phyloP scores from a whole-genome alignment of 1,284 basidiomycete species.

The Cryptococcus wingfieldii region DNA sequence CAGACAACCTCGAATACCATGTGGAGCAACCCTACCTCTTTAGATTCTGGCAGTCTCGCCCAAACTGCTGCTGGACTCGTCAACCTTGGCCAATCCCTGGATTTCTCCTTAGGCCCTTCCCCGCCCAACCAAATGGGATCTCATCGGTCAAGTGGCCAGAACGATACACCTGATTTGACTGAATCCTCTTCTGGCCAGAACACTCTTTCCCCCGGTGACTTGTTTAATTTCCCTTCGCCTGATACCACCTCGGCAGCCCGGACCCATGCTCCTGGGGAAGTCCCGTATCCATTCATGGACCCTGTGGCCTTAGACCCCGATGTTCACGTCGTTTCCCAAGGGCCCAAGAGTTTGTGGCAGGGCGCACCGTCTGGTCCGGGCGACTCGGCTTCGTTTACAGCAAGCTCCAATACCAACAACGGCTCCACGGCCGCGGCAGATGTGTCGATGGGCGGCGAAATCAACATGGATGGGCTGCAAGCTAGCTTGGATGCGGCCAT shows the following conservation, averaged over 20 bases:
- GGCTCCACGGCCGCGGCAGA: background rate
- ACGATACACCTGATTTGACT: background rate
- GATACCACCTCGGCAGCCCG: background rate
- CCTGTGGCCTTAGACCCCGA: background rate
- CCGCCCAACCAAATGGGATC: constrained; percentile 3
- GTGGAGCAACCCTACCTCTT: background rate
- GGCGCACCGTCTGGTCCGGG: background rate
- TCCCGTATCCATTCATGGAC: background rate
- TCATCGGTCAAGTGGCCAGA: constrained; percentile 7
- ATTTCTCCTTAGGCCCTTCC: background rate
- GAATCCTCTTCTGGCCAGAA: constrained; percentile 9
- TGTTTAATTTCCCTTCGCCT: constrained; percentile 42
- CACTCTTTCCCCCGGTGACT: constrained; percentile 32
- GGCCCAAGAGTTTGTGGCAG: too few species aligned
- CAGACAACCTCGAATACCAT: constrained; percentile 2
- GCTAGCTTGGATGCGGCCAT: constrained; percentile 23
- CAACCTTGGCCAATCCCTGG: background rate
- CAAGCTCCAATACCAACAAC: too few species aligned
- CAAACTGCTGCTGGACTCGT: background rate
- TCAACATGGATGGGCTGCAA: constrained; percentile 15
- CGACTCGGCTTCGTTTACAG: background rate
- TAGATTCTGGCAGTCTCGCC: background rate
- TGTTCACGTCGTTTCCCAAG: background rate
- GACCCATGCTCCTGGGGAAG: background rate
- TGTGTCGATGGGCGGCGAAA: constrained; percentile 11